A percentile compares a stretch with the other conserved stretches of the same genome.
Conservation (phyloP, 179 eudicot species). For the Camellia oleifera region DNA sequence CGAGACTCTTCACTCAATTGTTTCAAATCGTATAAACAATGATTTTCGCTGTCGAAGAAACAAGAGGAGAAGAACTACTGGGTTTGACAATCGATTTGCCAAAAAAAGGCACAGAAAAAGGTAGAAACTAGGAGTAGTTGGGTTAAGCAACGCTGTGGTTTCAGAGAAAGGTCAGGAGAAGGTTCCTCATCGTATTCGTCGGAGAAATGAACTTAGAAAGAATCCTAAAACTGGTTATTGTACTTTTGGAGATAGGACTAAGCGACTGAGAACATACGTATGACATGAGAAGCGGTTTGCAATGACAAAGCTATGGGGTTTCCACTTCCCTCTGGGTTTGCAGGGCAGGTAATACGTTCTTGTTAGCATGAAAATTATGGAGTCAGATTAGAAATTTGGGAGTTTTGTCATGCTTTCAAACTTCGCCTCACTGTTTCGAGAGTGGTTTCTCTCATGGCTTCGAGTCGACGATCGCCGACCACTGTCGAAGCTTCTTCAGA, state of each 20-base stretch:
- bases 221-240: conserved; percentile 55
- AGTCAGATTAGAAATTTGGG: no score
- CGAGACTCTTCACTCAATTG: conserved; percentile 58
- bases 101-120: conserved; percentile 40
- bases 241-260: conserved; percentile 65
- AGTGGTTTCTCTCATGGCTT: no score
- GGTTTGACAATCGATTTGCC: conserved; percentile 38
- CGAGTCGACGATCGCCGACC: no score
- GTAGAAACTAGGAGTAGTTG: conserved; percentile 7
- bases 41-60: conserved; percentile 66
- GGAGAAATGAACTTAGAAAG: conserved; percentile 59
- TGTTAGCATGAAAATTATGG: background rate
- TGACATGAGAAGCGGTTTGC: conserved; percentile 89
- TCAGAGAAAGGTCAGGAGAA: conserved; percentile 19
- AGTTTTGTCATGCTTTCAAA: background rate
- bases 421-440: no score
- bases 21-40: conserved; percentile 48
- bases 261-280: conserved; percentile 77
- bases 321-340: conserved; percentile 65
- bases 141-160: background rate
- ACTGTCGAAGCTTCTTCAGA: no score
- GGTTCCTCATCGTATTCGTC: conserved; percentile 45
- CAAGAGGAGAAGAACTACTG: conserved; percentile 80
- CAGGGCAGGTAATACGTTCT: conserved; percentile 56
- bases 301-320: conserved; percentile 75